Base-by-base conservation (phyloP, 164 flowering plant genomes). In the Platanus orientalis region DNA sequence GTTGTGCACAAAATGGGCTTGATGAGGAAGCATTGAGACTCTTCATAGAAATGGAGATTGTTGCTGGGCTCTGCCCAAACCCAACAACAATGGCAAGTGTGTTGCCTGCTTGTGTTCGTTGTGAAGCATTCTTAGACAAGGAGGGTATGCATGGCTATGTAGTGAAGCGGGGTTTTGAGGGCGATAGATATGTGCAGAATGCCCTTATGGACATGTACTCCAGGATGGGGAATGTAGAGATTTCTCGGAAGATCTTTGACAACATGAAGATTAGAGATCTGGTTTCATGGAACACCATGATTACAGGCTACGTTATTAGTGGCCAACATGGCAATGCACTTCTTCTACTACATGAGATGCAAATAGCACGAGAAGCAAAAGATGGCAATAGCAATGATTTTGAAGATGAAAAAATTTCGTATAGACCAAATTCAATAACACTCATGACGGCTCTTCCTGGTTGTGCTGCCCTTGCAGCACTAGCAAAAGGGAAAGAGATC, bases 251-350 rank as follows among this genome's bases (percentile, higher is more conserved):
- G 57, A 79, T 91, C 25, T 91, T 91, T 71, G 71, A 76, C 24
- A 60, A 57, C 30, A 85, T 87, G 89, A 80, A 73, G 56, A 66
- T 39, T 36, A 77, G 69, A 72, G 97, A 90, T 73, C 54, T 75
- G 26, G 90, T 90, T 20, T 81, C 92, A 5, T 90, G 92, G 92
- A 90, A 90, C 73, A 87, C 97, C 36, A 82, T 86, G 84, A 83
- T 90, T 58, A 88, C 89, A 4, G 90, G 85, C 24, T 89, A 73
- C 68, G 85, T 81, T 54, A 60, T 82, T 45, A 76, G 75, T 60
- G 87, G 81, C 11, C 65, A 29, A 55, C 79, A 80, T 62, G 75
- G 71, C 40, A 78, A 79, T 40, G 97, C 96, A 30, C 71, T 91
- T 27, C 49, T 45, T 40, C 49, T 89, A 68, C 62, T 91, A 29